Evolutionary conservation across 208 protist species (phyloP).

Genomic region (Angomonas desouzai): DNA sequence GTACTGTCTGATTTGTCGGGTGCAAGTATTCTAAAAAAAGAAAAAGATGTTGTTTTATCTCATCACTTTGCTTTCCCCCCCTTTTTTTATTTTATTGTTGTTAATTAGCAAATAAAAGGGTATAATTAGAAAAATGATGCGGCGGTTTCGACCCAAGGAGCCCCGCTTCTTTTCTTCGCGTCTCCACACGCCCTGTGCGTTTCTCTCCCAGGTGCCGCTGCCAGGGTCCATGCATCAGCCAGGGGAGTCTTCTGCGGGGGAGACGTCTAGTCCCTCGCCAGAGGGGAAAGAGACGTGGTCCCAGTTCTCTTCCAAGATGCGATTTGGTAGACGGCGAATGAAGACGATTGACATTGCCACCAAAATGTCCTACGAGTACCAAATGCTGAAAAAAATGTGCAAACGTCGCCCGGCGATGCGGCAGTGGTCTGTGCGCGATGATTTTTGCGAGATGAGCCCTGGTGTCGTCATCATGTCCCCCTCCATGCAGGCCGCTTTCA

Average conservation of each 20-base stretch:
- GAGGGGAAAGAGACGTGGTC: constrained; percentile 82
- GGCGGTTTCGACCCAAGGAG: neutral
- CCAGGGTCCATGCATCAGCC: constrained; percentile 70
- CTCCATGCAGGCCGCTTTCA: constrained; percentile 88
- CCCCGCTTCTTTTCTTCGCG: neutral
- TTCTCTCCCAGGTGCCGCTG: constrained; percentile 15
- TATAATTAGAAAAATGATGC: constrained; percentile 8
- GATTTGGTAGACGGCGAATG: constrained; percentile 68
- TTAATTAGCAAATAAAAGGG: constrained; percentile 4
- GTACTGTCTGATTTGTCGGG: constrained; percentile 94
- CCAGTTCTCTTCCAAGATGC: constrained; percentile 82
- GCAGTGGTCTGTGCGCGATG: constrained; percentile 83
- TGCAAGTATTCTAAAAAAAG: constrained; percentile 34
- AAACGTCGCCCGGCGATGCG: constrained; percentile 77
- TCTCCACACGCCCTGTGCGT: neutral
- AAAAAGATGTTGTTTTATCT: neutral
- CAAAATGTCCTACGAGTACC: constrained; percentile 92
- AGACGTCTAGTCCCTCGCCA: constrained; percentile 47
- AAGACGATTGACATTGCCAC: constrained; percentile 85
- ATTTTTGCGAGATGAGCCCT: constrained; percentile 83
- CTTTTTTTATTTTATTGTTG: constrained; percentile 4
- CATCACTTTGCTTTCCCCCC: neutral
- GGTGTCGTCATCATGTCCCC: constrained; percentile 87
- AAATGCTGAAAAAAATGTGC: constrained; percentile 87
- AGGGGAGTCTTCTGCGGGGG: constrained; percentile 50